Evolutionary conservation across 176 grass and related monocot species (phyloP), one percentile per base, ranked within the genome.

Genomic region (Aegilops tauschii): DNA sequence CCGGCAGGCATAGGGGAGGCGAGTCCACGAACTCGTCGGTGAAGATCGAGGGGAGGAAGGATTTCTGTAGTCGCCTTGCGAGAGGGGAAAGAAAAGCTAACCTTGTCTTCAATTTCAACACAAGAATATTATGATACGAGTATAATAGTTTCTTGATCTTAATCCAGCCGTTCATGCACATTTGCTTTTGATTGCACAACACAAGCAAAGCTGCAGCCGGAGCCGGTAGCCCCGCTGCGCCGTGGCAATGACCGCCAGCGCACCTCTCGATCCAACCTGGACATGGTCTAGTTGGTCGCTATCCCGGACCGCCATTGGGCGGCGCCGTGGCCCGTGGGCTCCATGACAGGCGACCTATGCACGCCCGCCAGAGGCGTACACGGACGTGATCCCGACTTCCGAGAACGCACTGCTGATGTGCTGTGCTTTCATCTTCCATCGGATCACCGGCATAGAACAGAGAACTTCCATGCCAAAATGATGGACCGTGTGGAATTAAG

Each of bases 291-390:
- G 83, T 85, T 39, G 74, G 74, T 78, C 74, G 8, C 74, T 69
- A 5, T 85, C 83, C 8, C 21, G 9, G n/a, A 50, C 58, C n/a
- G 20, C 83, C 74, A 78, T 85, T 85, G 45, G 83, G 83, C 73
- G 73, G 42, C 63, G 62, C 44, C 23, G 23, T 25, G 23, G 23
- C 23, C 23, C 23, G 23, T 6, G 52, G 83, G 72, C 21, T 65
- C 83, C 44, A 52, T 65, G 18, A 3, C 29, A 39, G 7, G 42
- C 39, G 10, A 42, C 6, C 27, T 27, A 13, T 12, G 54, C 78
- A 21, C 30, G 4, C 68, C 40, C 30, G 4, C 68, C 40, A 67
- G 73, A 85, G 83, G 28, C 83, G 73, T 85, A 35, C 83, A 85
- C 73, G 73, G 27, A 49, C 71, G 71, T 74, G 61, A 31, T 80